Base-by-base conservation (phyloP, 1,284 basidiomycete species). In the Sparassis latifolia region DNA sequence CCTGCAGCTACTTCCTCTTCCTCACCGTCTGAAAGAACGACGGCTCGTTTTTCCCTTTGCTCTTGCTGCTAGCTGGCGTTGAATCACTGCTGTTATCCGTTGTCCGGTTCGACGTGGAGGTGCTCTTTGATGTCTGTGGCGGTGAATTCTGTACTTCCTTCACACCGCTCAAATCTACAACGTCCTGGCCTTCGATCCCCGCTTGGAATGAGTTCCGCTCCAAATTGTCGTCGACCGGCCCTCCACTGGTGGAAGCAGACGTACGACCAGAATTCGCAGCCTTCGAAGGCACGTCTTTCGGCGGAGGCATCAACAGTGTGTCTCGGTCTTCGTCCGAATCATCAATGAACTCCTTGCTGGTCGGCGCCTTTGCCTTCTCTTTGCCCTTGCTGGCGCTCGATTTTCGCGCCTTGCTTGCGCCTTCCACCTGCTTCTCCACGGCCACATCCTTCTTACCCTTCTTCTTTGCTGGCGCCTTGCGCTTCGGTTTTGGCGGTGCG, bases 11-110 rank as follows among this genome's bases (percentile, higher is more conserved):
- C 52, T 35, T 54, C 51, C 33, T 55, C 52, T 7, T 61, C 59
- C 28, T 60, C 61, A 35, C 66, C 63, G 37, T 65, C 63, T 3
- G 64, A 62, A 27, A 59, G 53, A 29, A 63, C 47, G 4, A 59
- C 42, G 20, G 59, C 56, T 29, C 60, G 56, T 44, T 60, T 62
- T 63, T 64, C 32, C 58, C 56, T 42, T 60, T 60, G 27, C 37
- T 53, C 55, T 56, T 61, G 38, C 45, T 20, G 29, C 45, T 30
- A 32, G 52, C 30, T 10, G 31, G 27, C 3, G 35, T 44, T 4
- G 44, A 45, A 4, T 44, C 42, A 38, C n/a, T n/a, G 35, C 9
- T 38, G 35, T 7, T n/a, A 1, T 38, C 35, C 35, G 9, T 38
- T 7, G 35, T 38, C 9, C 35, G 1, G n/a, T 38, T 38, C 9